These are phyloP conservation scores for Myrica gale DNA, from an alignment of 306 rosid genomes.

Conservation along the genomic window DNA sequence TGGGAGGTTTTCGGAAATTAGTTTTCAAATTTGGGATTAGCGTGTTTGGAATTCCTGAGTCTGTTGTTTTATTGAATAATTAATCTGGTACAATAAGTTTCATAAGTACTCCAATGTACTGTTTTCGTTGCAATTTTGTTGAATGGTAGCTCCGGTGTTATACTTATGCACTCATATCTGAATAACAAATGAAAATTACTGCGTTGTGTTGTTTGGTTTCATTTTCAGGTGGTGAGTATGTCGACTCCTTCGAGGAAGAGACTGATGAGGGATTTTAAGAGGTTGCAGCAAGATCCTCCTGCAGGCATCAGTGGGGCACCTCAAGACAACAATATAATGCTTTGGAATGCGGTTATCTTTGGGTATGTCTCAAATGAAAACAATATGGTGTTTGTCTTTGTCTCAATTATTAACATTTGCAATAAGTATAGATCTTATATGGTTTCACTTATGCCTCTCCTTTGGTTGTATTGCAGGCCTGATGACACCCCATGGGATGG, in stretches of 20 bases:
- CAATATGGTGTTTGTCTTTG: background rate
- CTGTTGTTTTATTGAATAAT: background rate
- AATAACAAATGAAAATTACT: constrained; percentile 12
- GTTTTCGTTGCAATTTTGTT: background rate
- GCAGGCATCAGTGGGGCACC: constrained; percentile 98
- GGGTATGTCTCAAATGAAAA: constrained; percentile 53
- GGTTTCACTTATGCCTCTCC: constrained; percentile 22
- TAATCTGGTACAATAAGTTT: background rate
- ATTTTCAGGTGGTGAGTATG: constrained; percentile 72
- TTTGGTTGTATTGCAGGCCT: constrained; percentile 61
- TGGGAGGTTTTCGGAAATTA: constrained; percentile 4
- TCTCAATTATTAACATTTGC: constrained; percentile 13
- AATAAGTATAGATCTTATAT: constrained; percentile 10
- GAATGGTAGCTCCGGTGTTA: background rate
- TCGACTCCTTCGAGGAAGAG: constrained; percentile 92
- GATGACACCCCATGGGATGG: constrained; percentile 99
- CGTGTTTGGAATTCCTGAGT: background rate
- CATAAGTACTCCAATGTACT: background rate
- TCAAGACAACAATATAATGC: constrained; percentile 91
- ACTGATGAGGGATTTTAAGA: constrained; percentile 92
- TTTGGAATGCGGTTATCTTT: constrained; percentile 97
- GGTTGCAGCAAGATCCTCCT: constrained; percentile 93
- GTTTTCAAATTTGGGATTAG: constrained; percentile 8
- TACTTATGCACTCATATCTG: background rate
- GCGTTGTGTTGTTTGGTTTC: constrained; percentile 18